Evolutionary conservation across 1,284 basidiomycete genomes (phyloP).

Genomic region (Moniliophthora roreri): DNA sequence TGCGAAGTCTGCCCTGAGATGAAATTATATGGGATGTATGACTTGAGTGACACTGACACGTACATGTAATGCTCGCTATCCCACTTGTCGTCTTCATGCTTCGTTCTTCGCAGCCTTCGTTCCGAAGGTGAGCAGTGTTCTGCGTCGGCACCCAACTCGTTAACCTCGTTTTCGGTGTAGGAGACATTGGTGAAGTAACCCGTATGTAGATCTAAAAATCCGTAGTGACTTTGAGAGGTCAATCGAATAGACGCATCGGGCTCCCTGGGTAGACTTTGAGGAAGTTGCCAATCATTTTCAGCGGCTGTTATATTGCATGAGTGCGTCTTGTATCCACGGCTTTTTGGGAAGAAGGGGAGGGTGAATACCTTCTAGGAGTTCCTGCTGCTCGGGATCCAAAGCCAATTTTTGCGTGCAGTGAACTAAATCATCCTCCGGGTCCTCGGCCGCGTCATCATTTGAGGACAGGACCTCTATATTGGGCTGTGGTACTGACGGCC

Average conservation of each 20-base stretch:
- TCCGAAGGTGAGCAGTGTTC: slow-evolving; percentile 47
- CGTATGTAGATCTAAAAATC: slow-evolving; percentile 70
- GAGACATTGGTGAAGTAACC: slow-evolving; percentile 71
- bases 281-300: slow-evolving; percentile 74
- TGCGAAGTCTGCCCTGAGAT: slow-evolving; percentile 69
- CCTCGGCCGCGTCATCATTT: slow-evolving; percentile 26
- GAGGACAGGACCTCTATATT: slow-evolving; percentile 66
- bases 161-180: slow-evolving; percentile 77
- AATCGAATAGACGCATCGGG: slow-evolving; percentile 35
- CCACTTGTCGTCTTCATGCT: slow-evolving; percentile 72
- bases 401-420: slow-evolving; percentile 40
- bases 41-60: background rate
- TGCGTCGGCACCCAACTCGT: slow-evolving; percentile 69
- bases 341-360: background rate
- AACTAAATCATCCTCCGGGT: slow-evolving; percentile 40
- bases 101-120: slow-evolving; percentile 47
- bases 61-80: slow-evolving; percentile 82
- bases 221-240: slow-evolving; percentile 54
- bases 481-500: slow-evolving; percentile 41
- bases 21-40: slow-evolving; percentile 5
- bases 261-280: slow-evolving; percentile 52
- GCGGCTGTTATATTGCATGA: slow-evolving; percentile 47
- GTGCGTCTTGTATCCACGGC: background rate
- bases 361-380: slow-evolving; percentile 59
- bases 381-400: slow-evolving; percentile 54